These are phyloP conservation scores for Coemansia sp. DNA, from an alignment of 192 early-diverging fungal genomes.

Conservation along the genomic window DNA sequence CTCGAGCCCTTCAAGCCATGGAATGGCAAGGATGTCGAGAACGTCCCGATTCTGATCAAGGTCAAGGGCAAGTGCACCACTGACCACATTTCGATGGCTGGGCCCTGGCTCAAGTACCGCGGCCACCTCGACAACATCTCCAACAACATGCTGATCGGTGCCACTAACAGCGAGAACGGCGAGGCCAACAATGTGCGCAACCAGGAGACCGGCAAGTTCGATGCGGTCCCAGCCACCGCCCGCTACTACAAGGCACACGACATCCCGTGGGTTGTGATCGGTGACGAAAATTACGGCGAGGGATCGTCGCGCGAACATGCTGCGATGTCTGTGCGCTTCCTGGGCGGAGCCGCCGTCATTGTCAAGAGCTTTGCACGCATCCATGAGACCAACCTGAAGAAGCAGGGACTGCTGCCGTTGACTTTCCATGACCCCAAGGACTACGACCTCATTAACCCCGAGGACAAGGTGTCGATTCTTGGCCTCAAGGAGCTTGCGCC, in stretches of 20 bases:
- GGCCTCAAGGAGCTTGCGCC: constrained; percentile 82
- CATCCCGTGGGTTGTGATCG: constrained; percentile 92
- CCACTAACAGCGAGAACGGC: constrained; percentile 85
- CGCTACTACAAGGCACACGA: constrained; percentile 91
- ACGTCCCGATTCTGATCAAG: constrained; percentile 91
- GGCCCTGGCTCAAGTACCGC: constrained; percentile 91
- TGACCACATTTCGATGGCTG: constrained; percentile 96
- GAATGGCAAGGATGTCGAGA: constrained; percentile 83
- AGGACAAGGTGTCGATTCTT: constrained; percentile 84
- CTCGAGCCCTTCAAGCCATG: constrained; percentile 84
- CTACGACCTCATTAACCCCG: constrained; percentile 87
- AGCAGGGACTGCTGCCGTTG: constrained; percentile 97
- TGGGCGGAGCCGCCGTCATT: constrained; percentile 91
- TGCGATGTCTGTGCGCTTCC: constrained; percentile 94
- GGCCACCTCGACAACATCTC: constrained; percentile 99
- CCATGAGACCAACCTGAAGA: constrained; percentile 99
- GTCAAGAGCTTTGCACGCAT: constrained; percentile 98
- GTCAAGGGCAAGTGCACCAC: constrained; percentile 98
- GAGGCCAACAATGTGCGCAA: constrained; percentile 75
- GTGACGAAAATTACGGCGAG: constrained; percentile 99
- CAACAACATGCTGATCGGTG: constrained; percentile 99
- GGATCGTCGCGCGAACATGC: constrained; percentile 99
- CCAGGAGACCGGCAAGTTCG: constrained; percentile 72
- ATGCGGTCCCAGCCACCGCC: constrained; percentile 88
- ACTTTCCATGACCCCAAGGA: constrained; percentile 93